Conservation (phyloP, 2,329 filamentous ascomycete genomes). For the Spiromastix sp. region DNA sequence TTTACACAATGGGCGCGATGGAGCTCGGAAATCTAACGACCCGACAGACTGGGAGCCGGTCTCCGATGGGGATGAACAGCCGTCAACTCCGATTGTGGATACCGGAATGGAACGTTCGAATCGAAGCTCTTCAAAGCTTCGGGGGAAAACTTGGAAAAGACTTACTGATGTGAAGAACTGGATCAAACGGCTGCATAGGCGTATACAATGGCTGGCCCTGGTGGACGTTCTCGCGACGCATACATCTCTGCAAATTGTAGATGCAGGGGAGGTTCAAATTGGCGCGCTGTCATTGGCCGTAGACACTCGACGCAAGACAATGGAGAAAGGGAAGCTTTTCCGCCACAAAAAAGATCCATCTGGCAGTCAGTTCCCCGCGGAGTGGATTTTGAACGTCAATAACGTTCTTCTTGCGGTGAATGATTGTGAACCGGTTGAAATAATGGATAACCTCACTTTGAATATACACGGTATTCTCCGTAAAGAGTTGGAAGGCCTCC, state of each 20-base stretch:
- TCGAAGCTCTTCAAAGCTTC: constrained; percentile 14
- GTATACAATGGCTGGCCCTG: constrained; percentile 79
- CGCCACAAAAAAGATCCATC: constrained; percentile 61
- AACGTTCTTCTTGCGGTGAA: constrained; percentile 84
- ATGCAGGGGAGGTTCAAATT: constrained; percentile 75
- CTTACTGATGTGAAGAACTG: constrained; percentile 71
- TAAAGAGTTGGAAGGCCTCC: constrained; percentile 71
- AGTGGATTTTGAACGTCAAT: constrained; percentile 82
- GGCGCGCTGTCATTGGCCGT: constrained; percentile 78
- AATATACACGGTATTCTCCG: constrained; percentile 90
- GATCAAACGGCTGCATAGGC: constrained; percentile 75
- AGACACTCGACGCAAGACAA: constrained; percentile 83
- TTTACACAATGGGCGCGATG: constrained; percentile 15
- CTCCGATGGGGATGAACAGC: constrained; percentile 14
- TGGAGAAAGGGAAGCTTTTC: constrained; percentile 82
- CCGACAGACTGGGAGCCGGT: constrained; percentile 3
- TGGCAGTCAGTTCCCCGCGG: constrained; percentile 62
- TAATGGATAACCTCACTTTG: constrained; percentile 76
- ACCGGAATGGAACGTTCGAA: constrained; percentile 11
- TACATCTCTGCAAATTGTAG: constrained; percentile 63
- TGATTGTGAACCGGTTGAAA: constrained; percentile 71
- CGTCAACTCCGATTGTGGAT: constrained; percentile 18
- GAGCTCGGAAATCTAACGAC: constrained; percentile 1
- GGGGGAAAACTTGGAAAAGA: constrained; percentile 69
- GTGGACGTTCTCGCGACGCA: constrained; percentile 81